Evolutionary conservation across 768 basidiomycete genomes (phyloP).

Genomic region (Auriscalpium vulgare): DNA sequence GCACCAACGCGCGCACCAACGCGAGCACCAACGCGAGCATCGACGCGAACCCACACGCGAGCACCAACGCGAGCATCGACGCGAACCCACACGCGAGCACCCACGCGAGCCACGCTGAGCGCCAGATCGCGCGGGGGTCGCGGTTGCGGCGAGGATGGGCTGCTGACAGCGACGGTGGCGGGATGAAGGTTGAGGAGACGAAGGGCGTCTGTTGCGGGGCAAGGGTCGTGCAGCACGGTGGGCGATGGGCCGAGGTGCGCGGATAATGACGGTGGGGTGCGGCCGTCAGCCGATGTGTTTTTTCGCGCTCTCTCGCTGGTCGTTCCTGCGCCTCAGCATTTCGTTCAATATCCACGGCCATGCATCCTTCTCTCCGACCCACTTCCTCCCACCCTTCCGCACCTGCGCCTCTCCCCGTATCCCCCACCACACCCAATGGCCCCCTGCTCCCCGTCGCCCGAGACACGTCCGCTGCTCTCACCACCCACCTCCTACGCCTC

Average conservation of each 20-base stretch:
- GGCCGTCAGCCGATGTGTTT: slow-evolving; percentile 5
- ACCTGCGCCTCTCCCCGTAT: neutral
- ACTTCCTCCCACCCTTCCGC: neutral
- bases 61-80: no score
- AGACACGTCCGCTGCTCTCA: neutral
- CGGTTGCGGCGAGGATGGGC: no score
- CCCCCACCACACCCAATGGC: neutral
- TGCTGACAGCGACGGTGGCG: neutral
- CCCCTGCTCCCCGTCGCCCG: neutral
- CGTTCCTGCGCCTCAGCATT: neutral
- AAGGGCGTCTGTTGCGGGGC: neutral
- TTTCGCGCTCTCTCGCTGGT: neutral
- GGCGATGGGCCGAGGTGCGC: slow-evolving; percentile 12
- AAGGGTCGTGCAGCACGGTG: slow-evolving; percentile 1
- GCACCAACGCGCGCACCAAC: no score
- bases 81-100: no score
- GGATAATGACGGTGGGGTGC: slow-evolving; percentile 13
- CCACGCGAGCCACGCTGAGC: no score
- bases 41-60: no score
- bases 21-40: no score
- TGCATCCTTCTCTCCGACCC: slow-evolving; percentile 10
- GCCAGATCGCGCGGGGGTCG: no score
- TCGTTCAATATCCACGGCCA: slow-evolving; percentile 6
- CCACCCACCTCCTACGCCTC: neutral
- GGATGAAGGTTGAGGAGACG: neutral